Conservation (phyloP, 1,139 yeast species). For the Scheffersomyces illinoinensis region DNA sequence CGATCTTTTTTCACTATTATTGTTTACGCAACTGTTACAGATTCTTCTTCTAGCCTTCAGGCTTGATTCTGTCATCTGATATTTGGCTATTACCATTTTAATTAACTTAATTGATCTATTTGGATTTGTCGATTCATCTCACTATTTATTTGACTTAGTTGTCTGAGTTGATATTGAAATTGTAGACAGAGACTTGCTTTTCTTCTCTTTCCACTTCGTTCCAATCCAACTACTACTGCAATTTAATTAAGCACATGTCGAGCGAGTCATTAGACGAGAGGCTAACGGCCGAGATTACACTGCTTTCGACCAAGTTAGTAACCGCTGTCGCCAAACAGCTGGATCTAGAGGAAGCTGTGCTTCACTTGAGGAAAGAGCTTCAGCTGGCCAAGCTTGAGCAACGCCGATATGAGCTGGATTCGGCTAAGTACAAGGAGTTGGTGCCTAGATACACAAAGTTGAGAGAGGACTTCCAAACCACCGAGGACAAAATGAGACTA, state of each 20-base stretch:
- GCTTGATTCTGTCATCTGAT: not conserved
- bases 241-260: not conserved
- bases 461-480: conserved; percentile 31
- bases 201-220: not conserved
- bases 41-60: not conserved
- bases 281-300: conserved; percentile 55
- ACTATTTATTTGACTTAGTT: not conserved
- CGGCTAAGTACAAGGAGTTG: conserved; percentile 29
- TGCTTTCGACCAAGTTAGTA: conserved; percentile 58
- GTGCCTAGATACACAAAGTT: conserved; percentile 31
- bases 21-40: not conserved
- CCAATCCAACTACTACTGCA: not conserved
- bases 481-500: conserved; percentile 35
- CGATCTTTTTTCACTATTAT: not conserved
- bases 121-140: not conserved
- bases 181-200: not conserved
- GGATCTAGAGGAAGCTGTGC: conserved; percentile 46
- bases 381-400: conserved; percentile 20
- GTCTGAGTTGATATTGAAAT: not conserved
- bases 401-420: conserved; percentile 10
- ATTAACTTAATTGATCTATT: not conserved
- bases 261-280: conserved; percentile 26
- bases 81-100: too few species aligned
- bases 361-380: conserved; percentile 35
- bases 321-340: conserved; percentile 63